Base-by-base conservation (phyloP, 371 early-diverging fungal species). In the Apophysomyces ossiformis region DNA sequence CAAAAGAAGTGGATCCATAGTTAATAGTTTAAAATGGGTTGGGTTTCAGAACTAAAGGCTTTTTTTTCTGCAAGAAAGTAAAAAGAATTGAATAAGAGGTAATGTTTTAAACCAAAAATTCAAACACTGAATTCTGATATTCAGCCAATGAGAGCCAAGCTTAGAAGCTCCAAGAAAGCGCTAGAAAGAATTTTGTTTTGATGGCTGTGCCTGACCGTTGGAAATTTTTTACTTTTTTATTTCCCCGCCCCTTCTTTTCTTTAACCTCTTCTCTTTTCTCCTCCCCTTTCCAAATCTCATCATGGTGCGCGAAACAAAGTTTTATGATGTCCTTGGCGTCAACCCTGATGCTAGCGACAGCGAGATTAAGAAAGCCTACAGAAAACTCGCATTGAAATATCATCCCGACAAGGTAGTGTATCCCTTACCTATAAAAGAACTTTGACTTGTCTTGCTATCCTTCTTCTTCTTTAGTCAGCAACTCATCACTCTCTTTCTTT, bases 291-390 rank as follows among this genome's bases (percentile, higher is more conserved):
- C 12, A 37, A 21, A 13, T 18, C n/a, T 12, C 50, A 58, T 41
- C 54, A 91, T 91, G 93, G 92, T 89, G 57, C 89, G 88, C 68
- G 94, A 93, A 61, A 93, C 95, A 58, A 96, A 94, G 78, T 85
- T 88, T 69, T 99, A 99, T 85, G 98, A 99, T 65, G 73, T 89
- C 21, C 91, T 99, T 44, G 98, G 91, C 45, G 93, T 99, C 26
- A 62, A 79, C 37, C 93, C 96, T 50, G 75, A 72, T 46, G 96
- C 96, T 39, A 75, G 89, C 37, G 97, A 96, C 32, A 64, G 75
- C 46, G 94, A 96, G 69, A 84, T 97, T 70, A 95, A 93, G 75
- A 95, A 94, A 74, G 93, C 95, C 16, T 98, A 94, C 85, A 88
- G 95, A 61, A 95, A 92, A 74, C 74, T 97, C 44, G 98, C 99